Percentiles rank a stretch among this genome's conserved stretches.
Conservation (phyloP, 176 grass and related monocot species). For the Neostapfia colusana region DNA sequence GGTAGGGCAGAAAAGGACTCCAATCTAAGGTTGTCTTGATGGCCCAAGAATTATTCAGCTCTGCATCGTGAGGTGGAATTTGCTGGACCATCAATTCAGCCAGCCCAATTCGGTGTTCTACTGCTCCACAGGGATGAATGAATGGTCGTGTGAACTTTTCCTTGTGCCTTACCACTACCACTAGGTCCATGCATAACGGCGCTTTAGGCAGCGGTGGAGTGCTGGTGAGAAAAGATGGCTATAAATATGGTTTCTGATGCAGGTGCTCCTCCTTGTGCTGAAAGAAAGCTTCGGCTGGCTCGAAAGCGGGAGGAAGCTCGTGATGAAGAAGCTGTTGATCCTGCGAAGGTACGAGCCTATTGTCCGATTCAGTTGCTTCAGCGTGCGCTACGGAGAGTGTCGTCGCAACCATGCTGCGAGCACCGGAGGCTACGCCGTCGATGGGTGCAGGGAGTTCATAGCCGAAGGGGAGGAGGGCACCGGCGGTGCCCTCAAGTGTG, state of each 20-base stretch:
- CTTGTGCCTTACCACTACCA: neutral
- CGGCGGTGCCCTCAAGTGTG: constrained; percentile 60
- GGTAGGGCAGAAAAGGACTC: constrained; percentile 52
- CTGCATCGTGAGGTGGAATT: constrained; percentile 72
- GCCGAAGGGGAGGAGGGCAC: constrained; percentile 64
- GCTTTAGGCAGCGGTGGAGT: constrained; percentile 28
- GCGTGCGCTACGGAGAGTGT: constrained; percentile 72
- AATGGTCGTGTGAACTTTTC: constrained; percentile 53
- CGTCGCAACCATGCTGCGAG: constrained; percentile 76
- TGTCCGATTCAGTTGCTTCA: constrained; percentile 49
- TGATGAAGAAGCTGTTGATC: constrained; percentile 77
- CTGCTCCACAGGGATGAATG: constrained; percentile 55
- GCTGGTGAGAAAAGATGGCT: constrained; percentile 28
- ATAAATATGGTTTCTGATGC: constrained; percentile 48
- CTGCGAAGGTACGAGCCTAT: constrained; percentile 63
- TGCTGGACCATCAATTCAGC: constrained; percentile 86
- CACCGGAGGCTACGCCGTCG: constrained; percentile 65
- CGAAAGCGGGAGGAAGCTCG: constrained; percentile 27
- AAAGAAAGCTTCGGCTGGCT: constrained; percentile 24
- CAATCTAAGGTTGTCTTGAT: constrained; percentile 62
- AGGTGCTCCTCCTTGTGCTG: neutral
- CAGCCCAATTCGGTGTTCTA: constrained; percentile 74
- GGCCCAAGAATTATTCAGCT: constrained; percentile 79
- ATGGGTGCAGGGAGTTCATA: constrained; percentile 83
- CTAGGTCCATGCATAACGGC: constrained; percentile 22